Base-by-base conservation (phyloP, 805 yeast species). In the Scheffersomyces lignosus region DNA sequence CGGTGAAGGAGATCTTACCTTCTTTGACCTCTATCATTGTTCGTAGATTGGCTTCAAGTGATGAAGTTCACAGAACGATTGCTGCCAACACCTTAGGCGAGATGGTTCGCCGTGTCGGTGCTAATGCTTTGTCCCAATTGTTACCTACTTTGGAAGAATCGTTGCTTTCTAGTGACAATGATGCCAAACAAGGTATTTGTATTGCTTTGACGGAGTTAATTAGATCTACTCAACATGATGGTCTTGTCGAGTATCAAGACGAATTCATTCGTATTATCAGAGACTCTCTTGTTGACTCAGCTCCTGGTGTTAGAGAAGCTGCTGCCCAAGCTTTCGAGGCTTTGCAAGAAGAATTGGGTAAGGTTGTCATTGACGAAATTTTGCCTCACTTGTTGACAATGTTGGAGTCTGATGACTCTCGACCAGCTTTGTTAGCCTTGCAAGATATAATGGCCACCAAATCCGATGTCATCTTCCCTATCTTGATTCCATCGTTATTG, bases 61-160 rank as follows among this genome's bases (percentile, higher is more conserved):
- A 89, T 44, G 85, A 78, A 31, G 75, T 74, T 34, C 87, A 88
- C 54, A 80, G 96, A 57, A 74, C 78, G 6, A 91, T 87, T 58
- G 96, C 96, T 39, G 97, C 97, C 22, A 84, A 85, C 38, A 86
- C 98, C 0, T 73, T 93, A 44, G 97, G 97, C 51, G 99, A 93
- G 54, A 73, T 90, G 70, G 96, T 89, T 30, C 87, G 91, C 54
- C 78, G 99, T 54, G 96, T 89, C 38, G 97, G 97, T 43, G 80
- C 87, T 18, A 83, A 83, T 50, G 95, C 96, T 0, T 73, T 93
- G 44, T 70, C 87, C 2, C 88, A 86, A 56, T 66, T 93, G 44
- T 69, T 93, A 42, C 99, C 99, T 29, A 84, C 95, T 4, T 69
- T 91, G 50, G 84, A 87, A 48, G 77, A 75, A 27, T 75, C 87